Percentiles rank a stretch among this genome's conserved stretches.
Conservation (phyloP, 805 yeast genomes). For the Yarrowia sp. region DNA sequence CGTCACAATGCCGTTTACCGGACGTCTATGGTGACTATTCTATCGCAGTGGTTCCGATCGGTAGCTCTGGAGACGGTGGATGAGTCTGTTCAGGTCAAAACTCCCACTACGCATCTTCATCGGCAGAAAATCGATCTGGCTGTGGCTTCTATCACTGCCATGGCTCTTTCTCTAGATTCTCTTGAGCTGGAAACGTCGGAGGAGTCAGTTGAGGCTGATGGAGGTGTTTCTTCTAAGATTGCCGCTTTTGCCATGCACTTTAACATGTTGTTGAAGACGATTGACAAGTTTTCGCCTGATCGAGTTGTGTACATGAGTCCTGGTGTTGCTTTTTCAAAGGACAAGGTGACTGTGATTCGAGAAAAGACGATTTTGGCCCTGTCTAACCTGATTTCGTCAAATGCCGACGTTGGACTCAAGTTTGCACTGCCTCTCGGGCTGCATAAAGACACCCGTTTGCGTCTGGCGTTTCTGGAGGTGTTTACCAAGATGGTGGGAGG, state of each 20-base stretch:
- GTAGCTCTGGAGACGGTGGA: conserved; percentile 18
- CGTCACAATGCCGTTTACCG: conserved; percentile 30
- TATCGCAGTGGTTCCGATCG: conserved; percentile 33
- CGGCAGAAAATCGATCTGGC: conserved; percentile 34
- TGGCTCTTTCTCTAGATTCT: conserved; percentile 12
- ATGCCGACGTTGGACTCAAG: conserved; percentile 72
- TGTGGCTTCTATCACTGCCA: neutral
- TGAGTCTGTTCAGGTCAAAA: neutral
- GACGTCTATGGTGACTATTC: conserved; percentile 30
- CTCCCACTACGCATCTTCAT: neutral
- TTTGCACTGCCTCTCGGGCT: conserved; percentile 76
- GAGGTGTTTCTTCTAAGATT: conserved; percentile 38
- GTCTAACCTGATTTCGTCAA: conserved; percentile 65
- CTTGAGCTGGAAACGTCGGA: conserved; percentile 7
- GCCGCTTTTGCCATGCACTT: conserved; percentile 47
- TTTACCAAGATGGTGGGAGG: conserved; percentile 58
- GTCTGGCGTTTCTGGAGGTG: conserved; percentile 72
- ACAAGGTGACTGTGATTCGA: conserved; percentile 39
- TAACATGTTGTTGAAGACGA: conserved; percentile 46
- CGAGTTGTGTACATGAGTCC: conserved; percentile 1
- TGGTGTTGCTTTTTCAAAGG: conserved; percentile 26
- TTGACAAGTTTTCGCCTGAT: conserved; percentile 41
- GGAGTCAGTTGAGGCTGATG: conserved; percentile 33
- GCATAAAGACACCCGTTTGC: conserved; percentile 59
- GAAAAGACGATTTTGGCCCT: conserved; percentile 64